A percentile compares a stretch with the other conserved stretches of the same genome.
Evolutionary conservation across 257 asterid genomes (phyloP).

Genomic region (Phtheirospermum japonicum): DNA sequence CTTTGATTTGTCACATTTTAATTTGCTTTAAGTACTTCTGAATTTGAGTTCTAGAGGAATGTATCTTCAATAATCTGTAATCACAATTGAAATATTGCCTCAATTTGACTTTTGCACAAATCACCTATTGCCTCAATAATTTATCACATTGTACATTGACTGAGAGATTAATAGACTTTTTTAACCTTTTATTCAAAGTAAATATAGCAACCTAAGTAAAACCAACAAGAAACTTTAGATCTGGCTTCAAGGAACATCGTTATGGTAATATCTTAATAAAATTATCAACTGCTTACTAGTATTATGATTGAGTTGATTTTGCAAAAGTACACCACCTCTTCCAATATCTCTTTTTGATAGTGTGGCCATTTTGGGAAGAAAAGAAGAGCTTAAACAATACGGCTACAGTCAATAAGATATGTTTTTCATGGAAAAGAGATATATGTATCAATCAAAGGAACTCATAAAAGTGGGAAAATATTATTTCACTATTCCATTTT

Average conservation of each 20-base stretch:
- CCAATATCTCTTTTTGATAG: conserved; percentile 8
- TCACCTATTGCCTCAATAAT: too few species aligned
- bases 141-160: too few species aligned
- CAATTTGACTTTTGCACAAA: not conserved
- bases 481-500: conserved; percentile 22
- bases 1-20: conserved; percentile 9
- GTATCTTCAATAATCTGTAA: not conserved
- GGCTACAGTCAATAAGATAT: conserved; percentile 20
- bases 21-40: too few species aligned
- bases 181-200: too few species aligned
- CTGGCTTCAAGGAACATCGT: too few species aligned
- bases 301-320: conserved; percentile 2
- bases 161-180: too few species aligned
- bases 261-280: too few species aligned
- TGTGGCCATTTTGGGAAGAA: conserved; percentile 28
- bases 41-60: too few species aligned
- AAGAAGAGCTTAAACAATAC: conserved; percentile 21
- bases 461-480: conserved; percentile 26
- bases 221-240: too few species aligned
- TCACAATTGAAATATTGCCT: conserved; percentile 3
- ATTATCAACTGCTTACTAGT: too few species aligned
- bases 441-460: conserved; percentile 18
- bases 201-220: too few species aligned
- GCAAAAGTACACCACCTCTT: conserved; percentile 8
- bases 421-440: conserved; percentile 20